phyloP scores from a whole-genome alignment of 225 moss, liverwort and hornwort species.

The Pseudoscleropodium purum region DNA sequence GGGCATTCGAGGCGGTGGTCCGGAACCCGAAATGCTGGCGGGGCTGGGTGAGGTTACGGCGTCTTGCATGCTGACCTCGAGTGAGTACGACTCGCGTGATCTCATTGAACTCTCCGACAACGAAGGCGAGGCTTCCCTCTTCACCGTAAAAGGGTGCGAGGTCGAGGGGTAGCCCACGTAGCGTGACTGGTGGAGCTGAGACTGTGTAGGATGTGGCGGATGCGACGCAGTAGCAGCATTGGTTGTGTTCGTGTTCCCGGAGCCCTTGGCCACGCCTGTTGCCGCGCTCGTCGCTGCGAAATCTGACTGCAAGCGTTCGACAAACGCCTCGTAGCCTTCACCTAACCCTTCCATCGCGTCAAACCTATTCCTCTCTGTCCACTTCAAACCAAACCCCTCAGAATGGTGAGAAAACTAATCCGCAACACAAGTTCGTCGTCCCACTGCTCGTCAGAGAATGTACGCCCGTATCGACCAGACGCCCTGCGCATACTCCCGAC shows the following conservation, averaged over 20 bases:
- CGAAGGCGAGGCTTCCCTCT: slow-evolving; percentile 40
- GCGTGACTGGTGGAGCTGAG: slow-evolving; percentile 46
- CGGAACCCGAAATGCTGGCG: slow-evolving; percentile 23
- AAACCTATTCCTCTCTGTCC: neutral
- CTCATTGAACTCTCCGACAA: slow-evolving; percentile 50
- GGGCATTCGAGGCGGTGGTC: slow-evolving; percentile 33
- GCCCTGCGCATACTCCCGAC: slow-evolving; percentile 8
- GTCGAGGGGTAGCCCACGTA: slow-evolving; percentile 53
- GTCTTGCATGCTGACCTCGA: slow-evolving; percentile 52
- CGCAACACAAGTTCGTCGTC: neutral
- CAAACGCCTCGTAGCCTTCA: slow-evolving; percentile 84
- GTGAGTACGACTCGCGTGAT: slow-evolving; percentile 40
- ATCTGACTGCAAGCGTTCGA: slow-evolving; percentile 90
- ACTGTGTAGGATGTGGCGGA: slow-evolving; percentile 54
- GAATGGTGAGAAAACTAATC: neutral
- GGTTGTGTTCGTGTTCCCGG: neutral
- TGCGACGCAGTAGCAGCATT: slow-evolving; percentile 41
- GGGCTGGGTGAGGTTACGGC: slow-evolving; percentile 45
- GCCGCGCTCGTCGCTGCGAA: slow-evolving; percentile 57
- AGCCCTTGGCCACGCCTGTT: neutral
- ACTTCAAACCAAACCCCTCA: neutral
- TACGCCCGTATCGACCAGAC: slow-evolving; percentile 3
- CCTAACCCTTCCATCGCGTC: slow-evolving; percentile 80
- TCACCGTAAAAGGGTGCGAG: slow-evolving; percentile 45
- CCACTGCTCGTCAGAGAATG: slow-evolving; percentile 1